Evolutionary conservation across 805 yeast genomes (phyloP).

Genomic region (Pichia sporocuriosa): DNA sequence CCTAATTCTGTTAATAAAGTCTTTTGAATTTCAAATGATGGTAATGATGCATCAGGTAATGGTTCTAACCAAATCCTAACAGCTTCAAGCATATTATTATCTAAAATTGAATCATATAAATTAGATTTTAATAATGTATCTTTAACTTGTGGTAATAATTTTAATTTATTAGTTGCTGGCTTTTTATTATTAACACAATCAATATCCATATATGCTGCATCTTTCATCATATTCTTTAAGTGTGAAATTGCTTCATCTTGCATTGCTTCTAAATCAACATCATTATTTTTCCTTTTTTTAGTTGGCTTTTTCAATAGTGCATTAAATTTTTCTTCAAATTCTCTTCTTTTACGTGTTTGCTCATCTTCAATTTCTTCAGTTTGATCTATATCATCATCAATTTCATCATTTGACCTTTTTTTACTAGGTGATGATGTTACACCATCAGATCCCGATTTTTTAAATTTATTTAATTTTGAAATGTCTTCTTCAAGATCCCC

Average conservation of each 20-base stretch:
- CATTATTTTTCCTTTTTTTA: slow-evolving; percentile 65
- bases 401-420: slow-evolving; percentile 1
- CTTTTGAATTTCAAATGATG: slow-evolving; percentile 94
- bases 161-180: slow-evolving; percentile 73
- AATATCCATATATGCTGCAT: slow-evolving; percentile 70
- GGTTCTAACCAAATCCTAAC: slow-evolving; percentile 98
- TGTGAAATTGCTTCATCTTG: slow-evolving; percentile 85
- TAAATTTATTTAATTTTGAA: slow-evolving; percentile 15
- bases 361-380: slow-evolving; percentile 26
- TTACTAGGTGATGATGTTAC: not conserved
- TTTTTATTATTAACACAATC: slow-evolving; percentile 51
- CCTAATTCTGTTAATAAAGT: slow-evolving; percentile 69
- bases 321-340: slow-evolving; percentile 75
- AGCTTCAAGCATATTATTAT: slow-evolving; percentile 87
- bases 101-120: slow-evolving; percentile 86
- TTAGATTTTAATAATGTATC: slow-evolving; percentile 72
- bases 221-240: slow-evolving; percentile 83
- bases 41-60: slow-evolving; percentile 93
- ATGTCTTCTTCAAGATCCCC: slow-evolving; percentile 19
- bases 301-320: slow-evolving; percentile 61
- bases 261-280: slow-evolving; percentile 90
- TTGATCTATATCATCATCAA: not conserved
- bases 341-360: slow-evolving; percentile 51
- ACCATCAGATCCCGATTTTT: slow-evolving; percentile 2
- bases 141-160: slow-evolving; percentile 72